Conservation (phyloP, 768 basidiomycete genomes). For the Hirschioporus abietinus region DNA sequence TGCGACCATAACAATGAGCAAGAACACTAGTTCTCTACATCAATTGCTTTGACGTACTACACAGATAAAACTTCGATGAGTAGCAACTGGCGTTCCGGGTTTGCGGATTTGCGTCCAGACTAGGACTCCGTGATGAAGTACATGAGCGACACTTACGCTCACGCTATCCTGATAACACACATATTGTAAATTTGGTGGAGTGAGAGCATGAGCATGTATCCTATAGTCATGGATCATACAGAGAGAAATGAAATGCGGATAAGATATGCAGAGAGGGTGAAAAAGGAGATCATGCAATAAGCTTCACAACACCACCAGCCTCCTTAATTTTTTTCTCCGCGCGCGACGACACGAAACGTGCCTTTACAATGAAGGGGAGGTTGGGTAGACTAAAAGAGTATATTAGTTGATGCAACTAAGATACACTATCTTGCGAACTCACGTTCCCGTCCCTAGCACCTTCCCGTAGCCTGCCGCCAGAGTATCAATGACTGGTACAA, state of each 20-base stretch:
- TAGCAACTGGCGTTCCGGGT: too few relatives aligned
- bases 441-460: constrained; percentile 92
- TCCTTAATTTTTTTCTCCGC: constrained; percentile 93
- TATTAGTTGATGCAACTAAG: not conserved
- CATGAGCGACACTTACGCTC: not conserved
- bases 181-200: not conserved
- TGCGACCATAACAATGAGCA: not conserved
- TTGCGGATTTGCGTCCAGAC: not conserved
- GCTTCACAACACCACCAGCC: constrained; percentile 89
- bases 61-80: too few relatives aligned
- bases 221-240: constrained; percentile 18
- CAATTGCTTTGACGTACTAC: too few relatives aligned
- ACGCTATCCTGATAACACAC: not conserved
- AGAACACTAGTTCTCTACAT: not conserved
- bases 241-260: constrained; percentile 13
- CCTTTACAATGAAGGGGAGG: constrained; percentile 96
- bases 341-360: constrained; percentile 85
- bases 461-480: constrained; percentile 83
- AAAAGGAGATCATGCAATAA: constrained; percentile 62
- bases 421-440: constrained; percentile 26
- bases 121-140: not conserved
- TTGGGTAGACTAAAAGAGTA: constrained; percentile 60
- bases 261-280: not conserved
- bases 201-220: constrained; percentile 20
- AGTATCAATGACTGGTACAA: constrained; percentile 95